Percentiles rank a stretch among this genome's conserved stretches.
These are phyloP conservation scores for Penicillium simplicissimum DNA, from an alignment of 495 filamentous ascomycete genomes.

Conservation along the genomic window DNA sequence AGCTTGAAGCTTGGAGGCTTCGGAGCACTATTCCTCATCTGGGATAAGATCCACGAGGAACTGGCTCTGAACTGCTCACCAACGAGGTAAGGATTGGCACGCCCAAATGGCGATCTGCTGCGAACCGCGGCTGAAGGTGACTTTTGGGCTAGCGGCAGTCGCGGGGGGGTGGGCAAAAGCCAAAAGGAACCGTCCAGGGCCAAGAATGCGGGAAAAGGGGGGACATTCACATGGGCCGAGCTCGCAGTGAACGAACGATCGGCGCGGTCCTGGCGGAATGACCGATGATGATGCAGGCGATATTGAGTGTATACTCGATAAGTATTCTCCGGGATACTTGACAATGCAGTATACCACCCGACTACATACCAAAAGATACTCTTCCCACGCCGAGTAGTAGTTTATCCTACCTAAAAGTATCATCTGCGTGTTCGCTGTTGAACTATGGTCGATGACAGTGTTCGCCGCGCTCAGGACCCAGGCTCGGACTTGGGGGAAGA, in stretches of 20 bases:
- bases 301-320: too few species aligned
- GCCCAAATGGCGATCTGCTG: slow-evolving; percentile 30
- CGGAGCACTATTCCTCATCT: slow-evolving; percentile 26
- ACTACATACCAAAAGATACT: too few species aligned
- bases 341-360: too few species aligned
- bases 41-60: slow-evolving; percentile 19
- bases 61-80: background rate
- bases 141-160: background rate
- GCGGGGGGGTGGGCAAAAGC: background rate
- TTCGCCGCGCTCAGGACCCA: too few species aligned
- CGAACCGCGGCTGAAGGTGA: slow-evolving; percentile 25
- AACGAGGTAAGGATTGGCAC: slow-evolving; percentile 20
- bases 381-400: too few species aligned
- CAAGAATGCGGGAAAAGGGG: slow-evolving; percentile 3
- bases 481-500: background rate
- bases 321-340: too few species aligned
- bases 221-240: slow-evolving; percentile 20
- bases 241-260: background rate
- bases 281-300: background rate
- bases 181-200: background rate
- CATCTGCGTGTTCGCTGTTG: too few species aligned
- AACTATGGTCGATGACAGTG: too few species aligned
- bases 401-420: too few species aligned
- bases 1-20: slow-evolving; percentile 6
- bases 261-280: background rate